Conservation (phyloP, 2,329 filamentous ascomycete genomes). For the Sclerotinia trifoliorum region DNA sequence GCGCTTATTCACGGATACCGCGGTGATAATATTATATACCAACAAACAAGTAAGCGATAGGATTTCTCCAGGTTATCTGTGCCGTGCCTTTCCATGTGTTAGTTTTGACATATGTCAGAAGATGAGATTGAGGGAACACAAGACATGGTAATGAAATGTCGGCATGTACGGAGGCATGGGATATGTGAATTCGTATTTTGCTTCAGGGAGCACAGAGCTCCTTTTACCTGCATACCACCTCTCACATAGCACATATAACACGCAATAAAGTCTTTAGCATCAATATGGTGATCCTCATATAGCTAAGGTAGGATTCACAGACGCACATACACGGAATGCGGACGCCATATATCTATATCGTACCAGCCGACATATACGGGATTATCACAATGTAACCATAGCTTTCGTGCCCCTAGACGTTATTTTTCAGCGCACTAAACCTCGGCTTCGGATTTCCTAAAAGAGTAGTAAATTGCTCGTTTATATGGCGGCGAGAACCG, state of each 20-base stretch:
- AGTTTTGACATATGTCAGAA: slow-evolving; percentile 2
- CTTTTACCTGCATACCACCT: slow-evolving; percentile 6
- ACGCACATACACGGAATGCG: not conserved
- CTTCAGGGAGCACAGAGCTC: not conserved
- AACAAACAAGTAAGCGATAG: not conserved
- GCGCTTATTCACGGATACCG: not conserved
- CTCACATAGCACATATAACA: not conserved
- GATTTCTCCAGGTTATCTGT: not conserved
- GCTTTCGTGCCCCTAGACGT: not conserved
- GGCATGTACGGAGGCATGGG: slow-evolving; percentile 1
- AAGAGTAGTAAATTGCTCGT: not conserved
- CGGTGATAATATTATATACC: not conserved
- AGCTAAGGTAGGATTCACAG: not conserved
- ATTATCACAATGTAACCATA: not conserved
- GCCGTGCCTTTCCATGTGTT: not conserved
- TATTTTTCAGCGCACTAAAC: not conserved
- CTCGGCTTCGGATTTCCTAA: slow-evolving; percentile 11
- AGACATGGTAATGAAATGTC: not conserved
- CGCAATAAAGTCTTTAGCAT: not conserved
- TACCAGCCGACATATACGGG: not conserved
- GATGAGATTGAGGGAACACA: not conserved
- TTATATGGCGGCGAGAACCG: slow-evolving; percentile 3
- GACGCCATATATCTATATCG: not conserved
- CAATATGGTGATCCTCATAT: slow-evolving; percentile 9
- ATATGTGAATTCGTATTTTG: not conserved